These are phyloP conservation scores for Alnus glutinosa DNA, from an alignment of 306 rosid species.

Conservation along the genomic window DNA sequence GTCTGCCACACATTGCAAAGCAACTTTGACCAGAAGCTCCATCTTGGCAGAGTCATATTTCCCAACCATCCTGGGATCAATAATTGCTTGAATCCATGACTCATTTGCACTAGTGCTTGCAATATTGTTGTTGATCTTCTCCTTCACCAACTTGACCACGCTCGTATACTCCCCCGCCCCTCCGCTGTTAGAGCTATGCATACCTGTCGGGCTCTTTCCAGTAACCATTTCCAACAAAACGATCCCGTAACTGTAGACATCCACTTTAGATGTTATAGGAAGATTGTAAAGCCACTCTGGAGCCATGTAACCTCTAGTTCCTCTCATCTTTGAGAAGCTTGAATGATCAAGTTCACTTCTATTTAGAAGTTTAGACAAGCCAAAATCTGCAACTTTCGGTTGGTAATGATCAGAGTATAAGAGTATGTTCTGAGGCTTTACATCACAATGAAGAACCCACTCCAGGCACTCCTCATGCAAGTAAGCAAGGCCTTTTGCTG, in stretches of 20 bases:
- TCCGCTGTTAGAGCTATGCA: not conserved
- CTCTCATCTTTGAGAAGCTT: constrained; percentile 34
- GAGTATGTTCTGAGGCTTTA: constrained; percentile 38
- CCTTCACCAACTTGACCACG: constrained; percentile 21
- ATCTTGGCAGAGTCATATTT: constrained; percentile 15
- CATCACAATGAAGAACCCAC: constrained; percentile 43
- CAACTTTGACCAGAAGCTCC: constrained; percentile 23
- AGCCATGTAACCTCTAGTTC: constrained; percentile 46
- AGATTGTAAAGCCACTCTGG: constrained; percentile 40
- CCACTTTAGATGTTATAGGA: constrained; percentile 41
- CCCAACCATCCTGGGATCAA: constrained; percentile 23
- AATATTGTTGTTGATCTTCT: not conserved
- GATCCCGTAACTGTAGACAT: constrained; percentile 40
- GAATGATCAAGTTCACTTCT: constrained; percentile 22
- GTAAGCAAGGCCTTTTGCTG: constrained; percentile 45
- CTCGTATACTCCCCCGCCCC: constrained; percentile 24
- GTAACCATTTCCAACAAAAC: constrained; percentile 43
- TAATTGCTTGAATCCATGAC: constrained; percentile 12
- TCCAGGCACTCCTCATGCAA: constrained; percentile 43
- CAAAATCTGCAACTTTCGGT: constrained; percentile 42
- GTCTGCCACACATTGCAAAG: constrained; percentile 39
- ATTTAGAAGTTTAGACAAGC: constrained; percentile 29
- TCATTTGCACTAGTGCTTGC: not conserved
- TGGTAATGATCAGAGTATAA: not conserved
- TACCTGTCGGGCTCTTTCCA: constrained; percentile 18